Evolutionary conservation across 2,329 filamentous ascomycete species (phyloP), one percentile per base, ranked within the genome.

Genomic region (Delphinella strobiligena): DNA sequence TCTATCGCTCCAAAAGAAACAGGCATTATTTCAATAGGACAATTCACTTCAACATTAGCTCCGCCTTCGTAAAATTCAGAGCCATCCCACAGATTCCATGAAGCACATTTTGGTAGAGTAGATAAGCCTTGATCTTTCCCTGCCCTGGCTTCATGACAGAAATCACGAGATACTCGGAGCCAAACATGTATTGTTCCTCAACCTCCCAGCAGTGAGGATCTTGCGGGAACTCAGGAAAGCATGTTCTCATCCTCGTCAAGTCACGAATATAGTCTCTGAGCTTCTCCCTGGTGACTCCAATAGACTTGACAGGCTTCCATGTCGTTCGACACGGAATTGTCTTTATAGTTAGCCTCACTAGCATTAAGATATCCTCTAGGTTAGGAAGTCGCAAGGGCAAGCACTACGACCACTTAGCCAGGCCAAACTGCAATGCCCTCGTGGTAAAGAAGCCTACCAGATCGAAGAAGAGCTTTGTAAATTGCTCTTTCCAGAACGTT

Each of bases 131-230:
- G 4, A 61, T 60, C 24, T 52, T 63, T 10, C 53, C 59, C 48
- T 67, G 55, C 0, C 67, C 68, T 0, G 70, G 53, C n/a, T 62
- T 51, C 40, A 80, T 49, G 0, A 81, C 63, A 0, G 77, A 76
- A 10, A 64, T 69, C 5, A 71, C 66, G 11, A 81, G 58, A 49
- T 79, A 80, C 50, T 68, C 71, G 12, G 58, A 51, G 0, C 77
- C 78, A 49, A 71, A 82, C 68, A 82, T 73, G 51, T 80, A 81
- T 59, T 80, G 68, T 22, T 68, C 67, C 37, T 75, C 71, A 3
- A 78, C 51, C 4, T 67, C 62, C 77, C 78, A 81, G 12, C 64
- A 61, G 41, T 51, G 54, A 10, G 54, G 35, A 43, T 81, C 76
- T 0, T 58, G 43, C 0, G 76, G 75, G 43, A 80, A 82, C 42